These are phyloP conservation scores for Colletotrichum costaricense DNA, from an alignment of 2,329 filamentous ascomycete species.

Conservation along the genomic window DNA sequence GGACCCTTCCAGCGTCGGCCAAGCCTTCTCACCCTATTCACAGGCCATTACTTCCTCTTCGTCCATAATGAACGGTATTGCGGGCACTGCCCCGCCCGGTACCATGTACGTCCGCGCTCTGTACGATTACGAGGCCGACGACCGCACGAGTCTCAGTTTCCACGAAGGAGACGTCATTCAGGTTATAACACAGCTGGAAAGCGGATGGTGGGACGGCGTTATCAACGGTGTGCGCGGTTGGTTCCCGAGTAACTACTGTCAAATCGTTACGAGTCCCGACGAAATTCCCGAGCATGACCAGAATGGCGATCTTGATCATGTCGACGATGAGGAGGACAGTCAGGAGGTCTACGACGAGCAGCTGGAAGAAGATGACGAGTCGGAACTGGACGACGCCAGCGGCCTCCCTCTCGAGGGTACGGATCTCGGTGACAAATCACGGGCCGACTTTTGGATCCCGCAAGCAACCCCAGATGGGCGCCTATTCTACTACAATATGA, in stretches of 20 bases:
- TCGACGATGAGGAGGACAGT: slow-evolving; percentile 72
- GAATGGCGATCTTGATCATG: slow-evolving; percentile 64
- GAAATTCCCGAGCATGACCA: slow-evolving; percentile 74
- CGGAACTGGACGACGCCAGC: slow-evolving; percentile 67
- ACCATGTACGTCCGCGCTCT: slow-evolving; percentile 93
- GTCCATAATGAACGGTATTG: slow-evolving; percentile 68
- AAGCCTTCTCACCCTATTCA: slow-evolving; percentile 40
- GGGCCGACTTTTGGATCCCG: slow-evolving; percentile 98
- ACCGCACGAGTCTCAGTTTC: slow-evolving; percentile 96
- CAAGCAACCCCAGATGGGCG: slow-evolving; percentile 94
- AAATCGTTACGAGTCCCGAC: slow-evolving; percentile 81
- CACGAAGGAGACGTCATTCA: slow-evolving; percentile 97
- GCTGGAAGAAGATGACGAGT: slow-evolving; percentile 74
- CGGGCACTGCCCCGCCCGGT: slow-evolving; percentile 69
- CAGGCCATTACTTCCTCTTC: slow-evolving; percentile 40
- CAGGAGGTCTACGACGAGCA: slow-evolving; percentile 75
- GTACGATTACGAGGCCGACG: slow-evolving; percentile 98
- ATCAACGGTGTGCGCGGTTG: slow-evolving; percentile 97
- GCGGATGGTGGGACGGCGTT: slow-evolving; percentile 99
- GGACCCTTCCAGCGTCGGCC: slow-evolving; percentile 37
- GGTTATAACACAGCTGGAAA: slow-evolving; percentile 93
- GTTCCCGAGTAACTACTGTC: slow-evolving; percentile 99
- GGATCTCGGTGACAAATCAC: slow-evolving; percentile 74
- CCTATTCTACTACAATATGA: slow-evolving; percentile 97
- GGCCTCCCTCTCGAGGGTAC: slow-evolving; percentile 77